Percentiles rank a stretch among this genome's conserved stretches.
phyloP scores from a whole-genome alignment of 176 grass and related monocot species.

The Metroxylon sagu region DNA sequence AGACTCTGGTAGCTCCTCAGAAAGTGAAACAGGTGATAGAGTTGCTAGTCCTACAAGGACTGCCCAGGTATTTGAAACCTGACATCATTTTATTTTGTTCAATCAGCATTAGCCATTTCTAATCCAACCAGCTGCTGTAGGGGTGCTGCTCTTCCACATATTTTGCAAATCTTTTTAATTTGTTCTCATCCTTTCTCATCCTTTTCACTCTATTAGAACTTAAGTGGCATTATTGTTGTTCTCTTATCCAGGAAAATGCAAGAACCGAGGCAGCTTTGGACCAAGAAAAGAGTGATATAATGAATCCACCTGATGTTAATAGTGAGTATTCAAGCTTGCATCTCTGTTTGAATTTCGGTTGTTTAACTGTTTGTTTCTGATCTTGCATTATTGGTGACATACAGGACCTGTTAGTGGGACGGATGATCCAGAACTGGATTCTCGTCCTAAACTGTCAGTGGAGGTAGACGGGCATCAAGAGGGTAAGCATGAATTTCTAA shows the following conservation, averaged over 20 bases:
- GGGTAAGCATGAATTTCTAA: conserved; percentile 56
- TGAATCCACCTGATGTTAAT: conserved; percentile 18
- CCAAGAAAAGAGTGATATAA: conserved; percentile 55
- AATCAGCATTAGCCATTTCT: too few relatives aligned
- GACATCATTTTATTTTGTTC: conserved; percentile 1
- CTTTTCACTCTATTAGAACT: too few relatives aligned
- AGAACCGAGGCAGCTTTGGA: conserved; percentile 28
- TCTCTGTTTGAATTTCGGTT: too few relatives aligned
- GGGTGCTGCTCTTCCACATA: too few relatives aligned
- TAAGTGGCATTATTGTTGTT: background rate
- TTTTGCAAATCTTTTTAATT: too few relatives aligned
- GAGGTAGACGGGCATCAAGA: conserved; percentile 36
- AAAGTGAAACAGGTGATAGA: conserved; percentile 61
- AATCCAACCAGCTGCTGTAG: too few relatives aligned
- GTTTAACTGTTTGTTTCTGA: too few relatives aligned
- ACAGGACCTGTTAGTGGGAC: conserved; percentile 40
- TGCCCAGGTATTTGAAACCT: conserved; percentile 43
- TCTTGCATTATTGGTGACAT: background rate
- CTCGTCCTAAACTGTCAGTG: conserved; percentile 30
- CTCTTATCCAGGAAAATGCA: conserved; percentile 43
- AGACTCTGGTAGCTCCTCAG: conserved; percentile 84
- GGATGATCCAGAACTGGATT: conserved; percentile 36
- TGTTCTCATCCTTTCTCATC: too few relatives aligned
- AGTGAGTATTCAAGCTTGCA: conserved; percentile 7
- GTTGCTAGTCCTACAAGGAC: conserved; percentile 29